A percentile compares a stretch with the other conserved stretches of the same genome.
phyloP scores from a whole-genome alignment of 2,329 filamentous ascomycete genomes.

The Sclerotinia glacialis region DNA sequence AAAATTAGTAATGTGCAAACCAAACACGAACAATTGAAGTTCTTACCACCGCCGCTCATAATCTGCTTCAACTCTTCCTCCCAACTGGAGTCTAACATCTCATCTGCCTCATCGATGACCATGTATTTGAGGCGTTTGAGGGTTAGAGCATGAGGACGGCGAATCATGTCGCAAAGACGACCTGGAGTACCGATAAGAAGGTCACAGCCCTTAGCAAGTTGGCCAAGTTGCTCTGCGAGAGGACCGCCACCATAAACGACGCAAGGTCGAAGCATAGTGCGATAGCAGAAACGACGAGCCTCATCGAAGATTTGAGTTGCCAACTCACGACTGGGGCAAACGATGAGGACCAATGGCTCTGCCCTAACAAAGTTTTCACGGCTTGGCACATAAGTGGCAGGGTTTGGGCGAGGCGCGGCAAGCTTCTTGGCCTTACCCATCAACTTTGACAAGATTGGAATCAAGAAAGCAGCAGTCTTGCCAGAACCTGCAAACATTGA shows the following conservation, averaged over 20 bases:
- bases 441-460: constrained; percentile 83
- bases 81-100: constrained; percentile 82
- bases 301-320: constrained; percentile 96
- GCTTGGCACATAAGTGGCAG: constrained; percentile 52
- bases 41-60: constrained; percentile 75
- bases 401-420: constrained; percentile 71
- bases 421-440: constrained; percentile 96
- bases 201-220: constrained; percentile 82
- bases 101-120: constrained; percentile 92
- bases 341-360: constrained; percentile 82
- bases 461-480: constrained; percentile 90
- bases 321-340: constrained; percentile 85
- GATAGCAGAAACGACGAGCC: constrained; percentile 86
- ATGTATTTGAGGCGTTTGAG: constrained; percentile 74
- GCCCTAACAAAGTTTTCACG: constrained; percentile 57
- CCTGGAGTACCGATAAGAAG: constrained; percentile 86
- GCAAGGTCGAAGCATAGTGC: constrained; percentile 88
- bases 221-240: constrained; percentile 62
- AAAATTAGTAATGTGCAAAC: constrained; percentile 25
- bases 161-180: constrained; percentile 80
- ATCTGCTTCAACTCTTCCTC: constrained; percentile 70
- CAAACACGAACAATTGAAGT: background rate
- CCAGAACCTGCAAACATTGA: constrained; percentile 69
- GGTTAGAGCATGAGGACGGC: constrained; percentile 64
- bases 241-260: constrained; percentile 86